Percentiles rank a stretch among this genome's conserved stretches.
Conservation (phyloP, 805 yeast species). For the Clavispora santaluciae region DNA sequence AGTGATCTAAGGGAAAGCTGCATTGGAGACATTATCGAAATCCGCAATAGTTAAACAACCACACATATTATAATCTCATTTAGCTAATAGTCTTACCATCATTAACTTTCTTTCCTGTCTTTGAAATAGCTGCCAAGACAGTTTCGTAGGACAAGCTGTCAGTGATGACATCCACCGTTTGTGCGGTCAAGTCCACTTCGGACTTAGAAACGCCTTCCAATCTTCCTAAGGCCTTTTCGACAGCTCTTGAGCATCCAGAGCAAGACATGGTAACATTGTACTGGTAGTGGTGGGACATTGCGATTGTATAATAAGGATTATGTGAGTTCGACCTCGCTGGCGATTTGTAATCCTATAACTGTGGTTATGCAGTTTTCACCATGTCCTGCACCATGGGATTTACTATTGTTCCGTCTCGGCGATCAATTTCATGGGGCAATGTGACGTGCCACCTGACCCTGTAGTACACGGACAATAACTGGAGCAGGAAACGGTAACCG, state of each 20-base stretch:
- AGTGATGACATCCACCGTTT: constrained; percentile 75
- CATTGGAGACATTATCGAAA: constrained; percentile 43
- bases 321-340: neutral
- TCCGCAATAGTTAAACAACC: constrained; percentile 25
- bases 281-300: constrained; percentile 46
- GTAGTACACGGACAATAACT: too few relatives aligned
- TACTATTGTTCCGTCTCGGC: neutral
- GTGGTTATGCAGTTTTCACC: neutral
- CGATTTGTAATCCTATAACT: neutral
- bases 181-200: constrained; percentile 73
- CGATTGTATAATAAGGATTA: neutral
- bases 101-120: constrained; percentile 84
- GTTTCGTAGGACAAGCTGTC: constrained; percentile 60
- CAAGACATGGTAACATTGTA: constrained; percentile 85
- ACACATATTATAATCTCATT: neutral
- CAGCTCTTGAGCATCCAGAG: constrained; percentile 84
- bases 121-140: constrained; percentile 73
- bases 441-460: neutral
- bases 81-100: constrained; percentile 47
- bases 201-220: constrained; percentile 70
- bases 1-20: constrained; percentile 42
- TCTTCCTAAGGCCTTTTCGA: constrained; percentile 65
- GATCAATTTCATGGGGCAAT: neutral
- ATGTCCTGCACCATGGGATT: neutral
- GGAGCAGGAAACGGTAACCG: too few relatives aligned